Evolutionary conservation across 2,329 filamentous ascomycete genomes (phyloP), one percentile per base, ranked within the genome.

Genomic region (Pochonia chlamydosporia): DNA sequence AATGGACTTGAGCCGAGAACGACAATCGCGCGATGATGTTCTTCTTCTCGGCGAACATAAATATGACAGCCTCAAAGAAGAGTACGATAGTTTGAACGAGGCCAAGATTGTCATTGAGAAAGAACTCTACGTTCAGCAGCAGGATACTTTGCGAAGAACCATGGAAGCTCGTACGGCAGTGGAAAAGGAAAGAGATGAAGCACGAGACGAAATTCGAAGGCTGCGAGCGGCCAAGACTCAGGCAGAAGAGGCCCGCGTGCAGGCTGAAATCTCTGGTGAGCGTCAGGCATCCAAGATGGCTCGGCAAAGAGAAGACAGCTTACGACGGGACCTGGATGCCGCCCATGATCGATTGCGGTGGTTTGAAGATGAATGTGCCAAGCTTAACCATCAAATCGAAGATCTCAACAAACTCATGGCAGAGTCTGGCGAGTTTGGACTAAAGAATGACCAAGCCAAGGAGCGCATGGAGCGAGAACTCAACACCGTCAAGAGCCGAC

Each of bases 101-200:
- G 85, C 89, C 24, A 99, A 99, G 67, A 96, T 96, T 58, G 95
- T 84, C 40, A 96, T 99, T 53, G 92, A 99, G 66, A 97, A 96
- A 65, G 92, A 97, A 66, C 84, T 99, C 64, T 97, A 97, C 63
- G 85, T 88, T 5, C 92, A 97, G 61, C 92, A 97, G 61, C 91
- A 96, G 64, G 92, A 99, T 61, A 87, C 88, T 10, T 78, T 96
- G 40, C 83, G 93, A 31, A 82, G 92, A 46, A 88, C 90, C 10
- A 89, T 86, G 55, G 90, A 96, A 64, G 85, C 88, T 40, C 82
- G 89, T 26, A 76, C 83, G 5, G 80, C 82, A 5, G 89, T 89
- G 1, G 92, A 99, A 62, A 82, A 85, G 54, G 89, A 95, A 59
- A 87, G 91, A 3, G 93, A 95, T 59, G 89, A 96, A 46, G 86